Evolutionary conservation across 305 asterid genomes (phyloP).

Genomic region (Fraxinus platypoda): DNA sequence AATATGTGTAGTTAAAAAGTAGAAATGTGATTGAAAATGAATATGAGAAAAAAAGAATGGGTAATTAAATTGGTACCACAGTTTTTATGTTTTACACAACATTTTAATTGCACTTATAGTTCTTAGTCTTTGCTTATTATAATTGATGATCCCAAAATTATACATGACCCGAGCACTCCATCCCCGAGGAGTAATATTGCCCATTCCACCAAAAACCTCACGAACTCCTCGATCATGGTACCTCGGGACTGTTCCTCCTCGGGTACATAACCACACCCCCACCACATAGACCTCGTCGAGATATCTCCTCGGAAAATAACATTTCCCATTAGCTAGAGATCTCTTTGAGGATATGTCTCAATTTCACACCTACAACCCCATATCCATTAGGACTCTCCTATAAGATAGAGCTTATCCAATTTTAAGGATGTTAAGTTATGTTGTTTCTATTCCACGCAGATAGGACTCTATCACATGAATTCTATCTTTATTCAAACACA

Average conservation of each 20-base stretch:
- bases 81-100: not conserved
- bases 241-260: not conserved
- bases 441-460: no score
- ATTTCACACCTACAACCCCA: not conserved
- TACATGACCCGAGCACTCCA: no score
- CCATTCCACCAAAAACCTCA: not conserved
- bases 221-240: not conserved
- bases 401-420: no score
- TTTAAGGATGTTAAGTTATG: no score
- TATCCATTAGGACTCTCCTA: no score
- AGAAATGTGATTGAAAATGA: not conserved
- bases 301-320: not conserved
- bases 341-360: not conserved
- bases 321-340: no score
- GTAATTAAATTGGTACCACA: not conserved
- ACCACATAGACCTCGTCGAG: not conserved
- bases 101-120: not conserved
- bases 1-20: not conserved
- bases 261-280: not conserved
- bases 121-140: no score
- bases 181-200: not conserved
- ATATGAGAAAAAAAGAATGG: not conserved
- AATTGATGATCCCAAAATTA: no score
- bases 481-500: no score
- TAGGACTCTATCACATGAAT: no score